Conservation (phyloP, 768 basidiomycete genomes). For the Mycena sanguinolenta region DNA sequence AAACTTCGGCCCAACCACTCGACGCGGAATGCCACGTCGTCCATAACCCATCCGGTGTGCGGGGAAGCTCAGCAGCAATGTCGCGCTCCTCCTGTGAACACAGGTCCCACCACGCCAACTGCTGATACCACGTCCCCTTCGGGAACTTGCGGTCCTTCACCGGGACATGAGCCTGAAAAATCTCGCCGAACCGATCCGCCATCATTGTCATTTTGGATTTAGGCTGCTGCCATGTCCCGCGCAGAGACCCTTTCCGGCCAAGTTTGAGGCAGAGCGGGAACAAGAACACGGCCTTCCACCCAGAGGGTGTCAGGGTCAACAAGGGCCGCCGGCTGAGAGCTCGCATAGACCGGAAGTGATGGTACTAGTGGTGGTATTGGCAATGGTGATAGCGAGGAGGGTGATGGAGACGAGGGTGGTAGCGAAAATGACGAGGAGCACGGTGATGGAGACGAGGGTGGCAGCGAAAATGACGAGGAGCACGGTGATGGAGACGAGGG, state of each 20-base stretch:
- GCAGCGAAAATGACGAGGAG: too few relatives aligned
- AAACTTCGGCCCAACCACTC: neutral
- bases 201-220: too few relatives aligned
- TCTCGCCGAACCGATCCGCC: neutral
- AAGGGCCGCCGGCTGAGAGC: neutral
- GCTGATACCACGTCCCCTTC: neutral
- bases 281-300: neutral
- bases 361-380: neutral
- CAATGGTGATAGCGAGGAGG: neutral
- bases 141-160: neutral
- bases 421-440: too few relatives aligned
- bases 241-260: conserved; percentile 4
- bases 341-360: neutral
- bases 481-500: too few relatives aligned
- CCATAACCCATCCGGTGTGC: too few relatives aligned
- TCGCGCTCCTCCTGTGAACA: neutral
- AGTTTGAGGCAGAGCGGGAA: neutral
- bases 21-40: too few relatives aligned
- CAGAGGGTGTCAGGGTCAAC: neutral
- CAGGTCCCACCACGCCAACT: neutral
- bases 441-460: too few relatives aligned
- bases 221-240: neutral
- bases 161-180: neutral
- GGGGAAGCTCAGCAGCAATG: too few relatives aligned
- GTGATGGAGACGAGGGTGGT: neutral